Base-by-base conservation (phyloP, 257 asterid species). In the Solanum chiquidenum region DNA sequence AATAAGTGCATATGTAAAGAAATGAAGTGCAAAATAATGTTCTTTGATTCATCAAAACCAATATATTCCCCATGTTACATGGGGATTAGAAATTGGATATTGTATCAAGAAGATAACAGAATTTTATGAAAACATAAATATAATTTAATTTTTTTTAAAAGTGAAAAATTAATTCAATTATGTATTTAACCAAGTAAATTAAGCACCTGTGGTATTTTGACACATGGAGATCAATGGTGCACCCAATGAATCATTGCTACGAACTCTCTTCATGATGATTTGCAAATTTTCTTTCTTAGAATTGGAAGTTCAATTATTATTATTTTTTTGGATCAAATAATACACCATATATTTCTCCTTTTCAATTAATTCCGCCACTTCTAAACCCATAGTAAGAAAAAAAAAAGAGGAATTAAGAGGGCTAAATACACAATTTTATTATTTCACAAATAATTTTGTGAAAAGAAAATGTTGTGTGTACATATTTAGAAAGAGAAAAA, bases 191-290 rank as follows among this genome's bases (percentile, higher is more conserved):
- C 3, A 80, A 49, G 38, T 87, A 84, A n/a, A 16, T 33, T 31
- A 83, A 89, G 91, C 90, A 95, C 99, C 99, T 96, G 98, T 88
- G 83, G 98, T 87, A 88, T 92, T 91, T 86, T 98, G 99, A 93
- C 98, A 96, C 87, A 94, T 93, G 89, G 98, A 87, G 91, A 94
- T 95, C 89, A 95, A 9, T 16, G 86, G 89, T 90, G 92, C 96
- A 89, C 96, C 95, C 95, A 94, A 88, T 77, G 98, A 94, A 94
- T 95, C 97, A 83, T 94, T 91, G 87, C 95, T 93, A 60, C 87
- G 83, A 79, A 90, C 91, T 92, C 98, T 93, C 98, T 95, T 95
- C 98, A 96, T 96, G 74, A 96, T 96, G 83, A 84, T 92, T 91
- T 88, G 87, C 20, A 46, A 58, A 25, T 29, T 80, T 80, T 31